Conservation (phyloP, 148 eudicot species). For the Rheum nobile region DNA sequence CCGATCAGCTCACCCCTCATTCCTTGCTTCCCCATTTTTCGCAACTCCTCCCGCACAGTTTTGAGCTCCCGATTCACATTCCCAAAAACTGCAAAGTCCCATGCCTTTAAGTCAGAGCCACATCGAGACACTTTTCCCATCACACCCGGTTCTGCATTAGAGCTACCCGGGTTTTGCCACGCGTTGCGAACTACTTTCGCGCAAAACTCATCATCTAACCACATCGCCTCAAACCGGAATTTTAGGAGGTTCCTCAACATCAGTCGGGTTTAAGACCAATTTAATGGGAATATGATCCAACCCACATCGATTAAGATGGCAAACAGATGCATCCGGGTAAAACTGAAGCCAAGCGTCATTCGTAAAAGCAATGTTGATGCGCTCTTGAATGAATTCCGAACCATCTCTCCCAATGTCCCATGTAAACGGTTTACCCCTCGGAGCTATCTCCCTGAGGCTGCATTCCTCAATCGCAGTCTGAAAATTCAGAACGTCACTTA, state of each 20-base stretch:
- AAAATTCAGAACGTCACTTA: neutral
- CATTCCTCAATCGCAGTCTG: neutral
- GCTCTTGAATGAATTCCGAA: neutral
- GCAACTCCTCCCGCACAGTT: neutral
- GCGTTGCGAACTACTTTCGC: neutral
- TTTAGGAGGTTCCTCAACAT: too few relatives aligned
- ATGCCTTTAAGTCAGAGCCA: too few relatives aligned
- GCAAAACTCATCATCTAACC: neutral
- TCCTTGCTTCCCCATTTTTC: neutral
- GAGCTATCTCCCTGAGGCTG: neutral
- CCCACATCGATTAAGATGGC: neutral
- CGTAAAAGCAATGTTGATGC: neutral
- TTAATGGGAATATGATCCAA: slow-evolving; percentile 4
- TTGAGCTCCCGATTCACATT: neutral
- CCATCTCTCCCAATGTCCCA: neutral
- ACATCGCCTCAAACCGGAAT: neutral
- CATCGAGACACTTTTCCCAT: too few relatives aligned
- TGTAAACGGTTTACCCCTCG: neutral
- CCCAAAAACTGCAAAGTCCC: neutral
- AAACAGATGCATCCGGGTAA: neutral
- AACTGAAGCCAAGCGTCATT: neutral
- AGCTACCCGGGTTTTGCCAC: neutral
- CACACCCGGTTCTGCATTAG: neutral
- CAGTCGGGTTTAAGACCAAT: neutral
- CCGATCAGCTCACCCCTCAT: neutral